Evolutionary conservation across 169 alveolate genomes (phyloP).

Genomic region (Eimeria falciformis): DNA sequence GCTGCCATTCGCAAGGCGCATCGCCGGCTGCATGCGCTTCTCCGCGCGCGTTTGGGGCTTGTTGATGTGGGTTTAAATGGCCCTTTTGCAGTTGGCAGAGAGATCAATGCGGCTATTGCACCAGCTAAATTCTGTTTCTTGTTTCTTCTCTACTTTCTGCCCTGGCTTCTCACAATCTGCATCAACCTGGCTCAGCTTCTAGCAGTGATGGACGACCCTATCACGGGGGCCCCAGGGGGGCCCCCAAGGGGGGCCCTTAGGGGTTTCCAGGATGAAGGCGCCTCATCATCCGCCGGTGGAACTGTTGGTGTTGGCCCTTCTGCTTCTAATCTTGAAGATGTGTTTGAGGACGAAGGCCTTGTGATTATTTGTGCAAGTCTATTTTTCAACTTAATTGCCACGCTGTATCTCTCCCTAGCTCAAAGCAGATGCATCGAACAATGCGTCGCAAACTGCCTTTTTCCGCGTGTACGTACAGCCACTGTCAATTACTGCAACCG

Average conservation of each 20-base stretch:
- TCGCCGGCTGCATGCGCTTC: slow-evolving; percentile 42
- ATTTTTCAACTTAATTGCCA: background rate
- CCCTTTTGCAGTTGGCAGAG: background rate
- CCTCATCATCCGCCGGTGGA: background rate
- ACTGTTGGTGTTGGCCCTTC: background rate
- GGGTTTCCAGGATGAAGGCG: no score
- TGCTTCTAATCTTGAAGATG: background rate
- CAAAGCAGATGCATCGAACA: background rate
- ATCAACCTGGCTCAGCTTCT: background rate
- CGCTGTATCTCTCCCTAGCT: background rate
- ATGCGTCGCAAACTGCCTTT: background rate
- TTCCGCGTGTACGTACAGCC: slow-evolving; percentile 5
- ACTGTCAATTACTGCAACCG: slow-evolving; percentile 27
- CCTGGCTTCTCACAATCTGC: slow-evolving; percentile 44
- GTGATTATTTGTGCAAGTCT: background rate
- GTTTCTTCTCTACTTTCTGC: slow-evolving; percentile 18
- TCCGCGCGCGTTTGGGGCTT: background rate
- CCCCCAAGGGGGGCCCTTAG: no score
- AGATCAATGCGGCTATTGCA: background rate
- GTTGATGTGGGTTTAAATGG: slow-evolving; percentile 21
- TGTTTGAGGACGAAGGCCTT: slow-evolving; percentile 28
- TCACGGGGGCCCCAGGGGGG: background rate
- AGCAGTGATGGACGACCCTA: background rate
- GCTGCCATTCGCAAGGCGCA: background rate
- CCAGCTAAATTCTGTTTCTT: background rate